Conservation (phyloP, 441 rosid genomes). For the Hura crepitans region DNA sequence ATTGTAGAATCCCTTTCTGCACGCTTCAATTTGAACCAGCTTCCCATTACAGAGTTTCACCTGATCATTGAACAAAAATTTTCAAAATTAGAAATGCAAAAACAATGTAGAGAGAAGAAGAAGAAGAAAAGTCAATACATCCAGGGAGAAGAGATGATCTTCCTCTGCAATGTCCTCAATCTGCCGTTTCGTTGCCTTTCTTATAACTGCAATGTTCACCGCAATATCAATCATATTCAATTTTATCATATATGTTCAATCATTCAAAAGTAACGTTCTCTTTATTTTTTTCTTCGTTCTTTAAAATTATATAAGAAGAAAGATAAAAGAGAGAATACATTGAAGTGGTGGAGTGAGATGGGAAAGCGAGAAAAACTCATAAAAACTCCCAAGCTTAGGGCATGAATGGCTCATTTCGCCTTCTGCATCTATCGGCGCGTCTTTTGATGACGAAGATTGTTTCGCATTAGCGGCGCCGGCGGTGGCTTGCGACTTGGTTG, state of each 20-base stretch:
- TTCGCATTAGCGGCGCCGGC: slow-evolving; percentile 24
- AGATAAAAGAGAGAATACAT: slow-evolving; percentile 36
- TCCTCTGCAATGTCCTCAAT: slow-evolving; percentile 53
- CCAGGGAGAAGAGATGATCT: slow-evolving; percentile 84
- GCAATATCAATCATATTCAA: slow-evolving; percentile 19
- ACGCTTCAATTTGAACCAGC: slow-evolving; percentile 73
- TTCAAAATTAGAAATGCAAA: background rate
- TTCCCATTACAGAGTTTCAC: slow-evolving; percentile 94
- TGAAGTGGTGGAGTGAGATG: slow-evolving; percentile 66
- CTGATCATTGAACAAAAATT: slow-evolving; percentile 31
- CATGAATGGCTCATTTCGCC: slow-evolving; percentile 50
- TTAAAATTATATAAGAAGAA: background rate
- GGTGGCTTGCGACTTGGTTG: slow-evolving; percentile 21
- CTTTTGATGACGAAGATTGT: slow-evolving; percentile 31
- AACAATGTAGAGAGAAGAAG: background rate
- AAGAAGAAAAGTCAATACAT: slow-evolving; percentile 39
- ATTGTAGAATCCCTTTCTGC: slow-evolving; percentile 68
- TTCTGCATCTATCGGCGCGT: slow-evolving; percentile 25
- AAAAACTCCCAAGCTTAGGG: slow-evolving; percentile 59
- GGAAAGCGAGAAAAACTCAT: slow-evolving; percentile 62
- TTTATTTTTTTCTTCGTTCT: too few relatives aligned
- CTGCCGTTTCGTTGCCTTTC: slow-evolving; percentile 49
- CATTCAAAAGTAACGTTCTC: slow-evolving; percentile 1
- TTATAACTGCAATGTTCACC: slow-evolving; percentile 49
- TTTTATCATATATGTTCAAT: background rate